A percentile compares a stretch with the other conserved stretches of the same genome.
These are phyloP conservation scores for Pontederia paniculata DNA, from an alignment of 176 grass and related monocot genomes.

Conservation along the genomic window DNA sequence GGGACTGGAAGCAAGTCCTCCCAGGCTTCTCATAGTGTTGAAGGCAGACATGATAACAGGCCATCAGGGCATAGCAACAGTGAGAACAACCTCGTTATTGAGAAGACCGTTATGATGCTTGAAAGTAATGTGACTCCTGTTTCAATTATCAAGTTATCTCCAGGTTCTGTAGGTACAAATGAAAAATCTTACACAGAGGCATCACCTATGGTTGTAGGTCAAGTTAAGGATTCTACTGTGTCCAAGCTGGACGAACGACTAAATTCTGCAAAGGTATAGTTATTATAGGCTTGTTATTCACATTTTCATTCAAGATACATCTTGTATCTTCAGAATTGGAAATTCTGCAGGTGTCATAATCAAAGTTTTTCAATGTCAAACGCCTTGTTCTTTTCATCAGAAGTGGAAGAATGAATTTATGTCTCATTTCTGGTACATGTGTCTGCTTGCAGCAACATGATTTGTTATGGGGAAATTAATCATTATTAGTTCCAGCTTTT, in stretches of 20 bases:
- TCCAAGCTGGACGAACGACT: too few relatives aligned
- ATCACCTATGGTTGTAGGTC: constrained; percentile 28
- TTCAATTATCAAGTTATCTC: constrained; percentile 14
- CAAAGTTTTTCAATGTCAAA: too few relatives aligned
- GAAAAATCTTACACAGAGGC: constrained; percentile 19
- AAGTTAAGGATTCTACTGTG: constrained; percentile 9
- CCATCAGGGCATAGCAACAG: constrained; percentile 21
- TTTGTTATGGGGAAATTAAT: too few relatives aligned
- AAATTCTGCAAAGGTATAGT: too few relatives aligned
- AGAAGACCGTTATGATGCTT: constrained; percentile 60
- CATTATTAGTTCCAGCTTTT: constrained; percentile 1
- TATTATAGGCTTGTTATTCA: too few relatives aligned
- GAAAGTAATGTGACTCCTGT: constrained; percentile 36
- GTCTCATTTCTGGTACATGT: too few relatives aligned
- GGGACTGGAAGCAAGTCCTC: constrained; percentile 19
- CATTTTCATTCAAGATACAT: too few relatives aligned
- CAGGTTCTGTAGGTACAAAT: constrained; percentile 17
- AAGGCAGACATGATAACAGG: constrained; percentile 23
- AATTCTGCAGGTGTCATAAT: too few relatives aligned
- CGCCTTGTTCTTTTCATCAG: too few relatives aligned
- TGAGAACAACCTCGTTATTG: constrained; percentile 37
- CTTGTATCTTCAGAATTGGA: too few relatives aligned
- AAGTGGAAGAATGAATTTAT: too few relatives aligned
- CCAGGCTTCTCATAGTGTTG: constrained; percentile 17
- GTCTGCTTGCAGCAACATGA: too few relatives aligned